Evolutionary conservation across 768 basidiomycete genomes (phyloP), one percentile per base, ranked within the genome.

Genomic region (Suillus spraguei): DNA sequence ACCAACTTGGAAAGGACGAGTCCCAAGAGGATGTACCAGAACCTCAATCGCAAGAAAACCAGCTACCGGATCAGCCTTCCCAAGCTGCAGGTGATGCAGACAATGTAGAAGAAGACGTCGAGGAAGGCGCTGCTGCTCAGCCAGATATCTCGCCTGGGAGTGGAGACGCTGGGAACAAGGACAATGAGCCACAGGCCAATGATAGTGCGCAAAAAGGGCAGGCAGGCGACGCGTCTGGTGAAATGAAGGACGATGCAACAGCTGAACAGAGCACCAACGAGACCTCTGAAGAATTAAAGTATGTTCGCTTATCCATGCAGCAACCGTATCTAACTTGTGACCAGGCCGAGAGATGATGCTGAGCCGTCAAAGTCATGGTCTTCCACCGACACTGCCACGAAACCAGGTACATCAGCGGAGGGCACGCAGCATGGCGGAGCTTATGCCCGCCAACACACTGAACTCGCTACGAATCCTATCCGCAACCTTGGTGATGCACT

Each of bases 401-500:
- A 69, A 69, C 68, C 74, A 9, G 80, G 79, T 41, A 65, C 81
- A 47, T 76, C 77, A 32, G 65, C 79, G 41, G 74, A 77, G 63
- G 84, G 84, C 55, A 66, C 76, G 11, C 82, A 86, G 62, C 77
- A 81, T 55, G 85, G 85, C 14, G 76, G 76, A 20, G 75, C 75
- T 10, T 66, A 78, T 24, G 75, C 81, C 17, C 79, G 77, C 53
- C 78, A 76, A 6, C 79, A 82, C 32, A 72, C 69, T 35, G 77
- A 78, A 60, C 68, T 75, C 10, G 61, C 74, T 38, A 73, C 76
- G 38, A 87, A 91, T 67, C 87, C 89, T 5, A 76, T 88, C 42
- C 92, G 94, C 58, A 91, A 86, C 66, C 85, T 95, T 3, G 95
- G 95, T 36, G 95, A 97, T 69, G 84, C 91, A 0, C 74, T 93